A percentile compares a stretch with the other conserved stretches of the same genome.
Conservation (phyloP, 2,329 filamentous ascomycete genomes). For the Pseudogymnoascus sp. region DNA sequence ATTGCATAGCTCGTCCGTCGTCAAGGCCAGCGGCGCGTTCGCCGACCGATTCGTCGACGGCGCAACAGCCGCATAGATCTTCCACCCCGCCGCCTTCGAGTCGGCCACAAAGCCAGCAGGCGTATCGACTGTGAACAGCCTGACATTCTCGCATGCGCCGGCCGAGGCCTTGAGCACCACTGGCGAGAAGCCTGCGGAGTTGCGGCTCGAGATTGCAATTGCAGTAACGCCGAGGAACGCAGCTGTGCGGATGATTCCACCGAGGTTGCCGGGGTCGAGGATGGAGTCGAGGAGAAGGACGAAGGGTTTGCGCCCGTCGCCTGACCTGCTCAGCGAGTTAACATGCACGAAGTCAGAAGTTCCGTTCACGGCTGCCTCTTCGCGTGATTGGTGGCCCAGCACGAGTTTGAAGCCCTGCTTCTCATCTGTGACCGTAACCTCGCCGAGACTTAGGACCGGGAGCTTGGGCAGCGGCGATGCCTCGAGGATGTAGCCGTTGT, state of each 20-base stretch:
- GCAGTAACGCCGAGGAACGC: conserved; percentile 87
- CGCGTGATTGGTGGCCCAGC: conserved; percentile 59
- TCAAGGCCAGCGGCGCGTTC: conserved; percentile 28
- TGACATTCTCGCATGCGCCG: conserved; percentile 74
- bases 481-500: conserved; percentile 86
- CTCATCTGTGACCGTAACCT: conserved; percentile 17
- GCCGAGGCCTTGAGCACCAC: conserved; percentile 80
- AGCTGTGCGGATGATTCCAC: conserved; percentile 78
- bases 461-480: conserved; percentile 70
- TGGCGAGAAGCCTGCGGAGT: conserved; percentile 64
- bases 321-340: conserved; percentile 11
- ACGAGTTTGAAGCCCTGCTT: conserved; percentile 48
- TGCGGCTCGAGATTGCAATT: conserved; percentile 64
- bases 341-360: conserved; percentile 41
- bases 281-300: conserved; percentile 68
- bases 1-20: conserved; percentile 43
- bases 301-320: conserved; percentile 51
- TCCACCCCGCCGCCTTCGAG: conserved; percentile 68
- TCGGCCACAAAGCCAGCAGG: conserved; percentile 60
- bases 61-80: conserved; percentile 66
- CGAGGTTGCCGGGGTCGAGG: conserved; percentile 81
- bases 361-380: conserved; percentile 69
- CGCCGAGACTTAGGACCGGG: conserved; percentile 50
- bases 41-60: conserved; percentile 35
- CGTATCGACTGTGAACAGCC: conserved; percentile 60